Percentiles rank a stretch among this genome's conserved stretches.
Conservation (phyloP, 2,329 filamentous ascomycete species). For the Allantophomopsis cytisporea region DNA sequence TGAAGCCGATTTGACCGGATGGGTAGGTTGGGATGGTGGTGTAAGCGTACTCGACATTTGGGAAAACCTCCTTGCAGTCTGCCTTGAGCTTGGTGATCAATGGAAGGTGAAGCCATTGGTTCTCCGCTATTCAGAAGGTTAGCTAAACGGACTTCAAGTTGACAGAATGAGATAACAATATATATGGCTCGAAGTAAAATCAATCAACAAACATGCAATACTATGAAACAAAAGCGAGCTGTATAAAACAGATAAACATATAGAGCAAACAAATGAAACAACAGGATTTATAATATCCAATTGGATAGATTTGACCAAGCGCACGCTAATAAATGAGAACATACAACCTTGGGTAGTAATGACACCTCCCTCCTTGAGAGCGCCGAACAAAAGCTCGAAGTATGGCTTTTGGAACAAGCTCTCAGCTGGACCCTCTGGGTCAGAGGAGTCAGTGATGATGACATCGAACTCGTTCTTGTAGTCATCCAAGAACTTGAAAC, state of each 20-base stretch:
- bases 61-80: constrained; percentile 94
- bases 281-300: background rate
- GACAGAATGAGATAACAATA: background rate
- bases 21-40: constrained; percentile 99
- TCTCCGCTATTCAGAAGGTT: constrained; percentile 57
- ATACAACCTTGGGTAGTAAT: constrained; percentile 99
- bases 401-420: constrained; percentile 97
- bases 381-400: constrained; percentile 85
- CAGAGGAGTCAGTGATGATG: constrained; percentile 98
- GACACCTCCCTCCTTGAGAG: constrained; percentile 87
- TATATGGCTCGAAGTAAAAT: background rate
- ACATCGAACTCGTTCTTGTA: constrained; percentile 97
- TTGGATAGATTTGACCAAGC: constrained; percentile 3
- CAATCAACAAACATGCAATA: too few species aligned
- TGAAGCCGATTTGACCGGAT: constrained; percentile 98
- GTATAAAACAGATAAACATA: too few species aligned
- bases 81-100: constrained; percentile 94
- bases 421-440: constrained; percentile 94
- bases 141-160: background rate
- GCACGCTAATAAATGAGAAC: constrained; percentile 48
- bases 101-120: constrained; percentile 95
- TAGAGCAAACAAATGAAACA: constrained; percentile 1
- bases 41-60: constrained; percentile 95
- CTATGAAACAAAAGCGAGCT: too few species aligned
- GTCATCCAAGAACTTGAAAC: constrained; percentile 96